Percentiles rank a stretch among this genome's conserved stretches.
phyloP scores from a whole-genome alignment of 306 rosid species.

The Abrus pulchellus region DNA sequence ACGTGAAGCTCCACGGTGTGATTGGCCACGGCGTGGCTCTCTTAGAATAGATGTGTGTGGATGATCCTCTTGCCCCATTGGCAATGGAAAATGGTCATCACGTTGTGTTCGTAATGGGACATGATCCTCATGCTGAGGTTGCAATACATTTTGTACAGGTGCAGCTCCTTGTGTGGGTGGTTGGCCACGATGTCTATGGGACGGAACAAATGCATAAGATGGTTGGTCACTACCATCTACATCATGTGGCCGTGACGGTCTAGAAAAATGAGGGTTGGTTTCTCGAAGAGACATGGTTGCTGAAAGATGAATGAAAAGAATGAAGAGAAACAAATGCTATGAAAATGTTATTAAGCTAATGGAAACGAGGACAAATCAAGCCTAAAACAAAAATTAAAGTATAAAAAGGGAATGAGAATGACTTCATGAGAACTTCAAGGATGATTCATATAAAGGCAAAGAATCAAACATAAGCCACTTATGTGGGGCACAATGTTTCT shows the following conservation, averaged over 20 bases:
- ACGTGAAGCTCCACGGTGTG: conserved; percentile 4
- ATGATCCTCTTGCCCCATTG: not conserved
- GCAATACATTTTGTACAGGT: conserved; percentile 4
- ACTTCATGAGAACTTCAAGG: conserved; percentile 87
- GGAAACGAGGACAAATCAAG: conserved; percentile 42
- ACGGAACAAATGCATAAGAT: conserved; percentile 36
- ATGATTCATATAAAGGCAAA: conserved; percentile 75
- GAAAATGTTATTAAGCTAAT: conserved; percentile 50
- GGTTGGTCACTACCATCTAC: conserved; percentile 12
- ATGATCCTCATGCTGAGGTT: not conserved
- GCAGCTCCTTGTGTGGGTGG: conserved; percentile 25
- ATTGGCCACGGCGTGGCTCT: conserved; percentile 34
- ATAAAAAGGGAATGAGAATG: conserved; percentile 61
- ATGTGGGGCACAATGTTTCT: conserved; percentile 60
- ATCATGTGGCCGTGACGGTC: conserved; percentile 46
- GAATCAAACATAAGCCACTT: conserved; percentile 68
- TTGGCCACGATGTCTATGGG: conserved; percentile 24
- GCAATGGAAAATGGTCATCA: conserved; percentile 8
- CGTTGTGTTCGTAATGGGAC: not conserved
- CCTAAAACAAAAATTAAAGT: conserved; percentile 36
- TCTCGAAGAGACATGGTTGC: conserved; percentile 63
- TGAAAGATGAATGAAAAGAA: conserved; percentile 31
- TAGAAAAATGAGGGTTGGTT: conserved; percentile 76
- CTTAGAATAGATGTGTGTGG: not conserved
- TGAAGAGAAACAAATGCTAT: conserved; percentile 34